phyloP scores from a whole-genome alignment of 2,329 filamentous ascomycete genomes.

The Colletotrichum costaricense region DNA sequence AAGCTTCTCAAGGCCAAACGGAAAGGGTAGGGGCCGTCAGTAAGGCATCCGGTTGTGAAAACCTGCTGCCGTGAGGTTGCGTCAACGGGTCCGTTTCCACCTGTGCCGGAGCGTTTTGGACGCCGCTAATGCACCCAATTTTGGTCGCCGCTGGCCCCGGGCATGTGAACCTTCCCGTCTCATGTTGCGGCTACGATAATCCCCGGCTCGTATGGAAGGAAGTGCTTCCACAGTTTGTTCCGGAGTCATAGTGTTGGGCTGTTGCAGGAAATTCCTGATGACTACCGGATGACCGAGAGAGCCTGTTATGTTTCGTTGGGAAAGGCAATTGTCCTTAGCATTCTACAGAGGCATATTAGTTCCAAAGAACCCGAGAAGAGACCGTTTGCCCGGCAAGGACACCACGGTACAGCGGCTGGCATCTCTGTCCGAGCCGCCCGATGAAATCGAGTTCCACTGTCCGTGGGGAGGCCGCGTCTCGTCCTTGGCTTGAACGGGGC shows the following conservation, averaged over 20 bases:
- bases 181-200: neutral
- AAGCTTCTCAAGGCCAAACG: neutral
- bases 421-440: conserved; percentile 29
- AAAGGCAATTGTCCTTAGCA: neutral
- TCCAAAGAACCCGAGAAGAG: neutral
- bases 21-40: neutral
- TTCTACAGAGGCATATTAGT: neutral
- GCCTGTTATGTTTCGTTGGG: conserved; percentile 10
- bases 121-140: conserved; percentile 27
- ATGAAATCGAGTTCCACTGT: conserved; percentile 11
- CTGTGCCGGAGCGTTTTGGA: conserved; percentile 7
- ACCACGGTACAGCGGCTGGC: conserved; percentile 7
- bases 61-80: neutral
- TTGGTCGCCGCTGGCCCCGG: conserved; percentile 12
- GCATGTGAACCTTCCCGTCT: conserved; percentile 10
- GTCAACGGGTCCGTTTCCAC: neutral
- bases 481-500: neutral
- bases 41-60: neutral
- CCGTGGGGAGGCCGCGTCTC: conserved; percentile 12
- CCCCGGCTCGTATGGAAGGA: neutral
- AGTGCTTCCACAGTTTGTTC: neutral
- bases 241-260: neutral
- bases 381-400: conserved; percentile 14
- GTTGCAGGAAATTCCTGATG: neutral
- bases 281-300: conserved; percentile 9